Base-by-base conservation (phyloP, 129 eudicot genomes). In the Ambrosia artemisiifolia region DNA sequence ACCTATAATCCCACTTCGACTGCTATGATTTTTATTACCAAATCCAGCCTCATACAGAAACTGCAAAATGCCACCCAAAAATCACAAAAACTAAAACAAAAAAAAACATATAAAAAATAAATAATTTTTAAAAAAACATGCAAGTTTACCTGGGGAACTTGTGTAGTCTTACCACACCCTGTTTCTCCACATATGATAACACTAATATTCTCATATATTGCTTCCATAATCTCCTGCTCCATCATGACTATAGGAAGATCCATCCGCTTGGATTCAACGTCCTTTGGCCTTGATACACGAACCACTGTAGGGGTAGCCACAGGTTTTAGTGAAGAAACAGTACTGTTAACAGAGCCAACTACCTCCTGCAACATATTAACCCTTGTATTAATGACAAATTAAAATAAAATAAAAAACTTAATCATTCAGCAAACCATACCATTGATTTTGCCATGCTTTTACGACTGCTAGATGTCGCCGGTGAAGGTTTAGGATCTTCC, bases 191-290 rank as follows among this genome's bases (percentile, higher is more conserved):
- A 86, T 75, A 94, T 84, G 55, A 94, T 88, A 12, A 94, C 91
- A 81, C 86, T 79, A 30, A 59, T 79, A 78, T 90, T 83, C 46
- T 95, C 88, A 74, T 85, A 83, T 79, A 95, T 95, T 62, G 99
- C 96, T 88, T 95, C 99, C 99, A 95, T 95, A 70, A 95, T 88
- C 91, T 95, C 99, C 80, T 90, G 99, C 81, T 95, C 99, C 97
- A 90, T 84, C 99, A 90, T 88, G 46, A 95, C 89, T 59, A 95
- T 95, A 6, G 99, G 99, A 48, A 95, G 97, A 68, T 85, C 88
- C 73, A 44, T 83, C 74, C 99, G 91, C 54, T 75, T 80, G 51
- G 64, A 67, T 57, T 88, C 99, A 55, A 95, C 89, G 65, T 88
- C 96, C 79, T 79, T 81, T n/a, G 99, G 99, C 66, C 99, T 86